Evolutionary conservation across 306 rosid genomes (phyloP).

Genomic region (Prunus mongolica): DNA sequence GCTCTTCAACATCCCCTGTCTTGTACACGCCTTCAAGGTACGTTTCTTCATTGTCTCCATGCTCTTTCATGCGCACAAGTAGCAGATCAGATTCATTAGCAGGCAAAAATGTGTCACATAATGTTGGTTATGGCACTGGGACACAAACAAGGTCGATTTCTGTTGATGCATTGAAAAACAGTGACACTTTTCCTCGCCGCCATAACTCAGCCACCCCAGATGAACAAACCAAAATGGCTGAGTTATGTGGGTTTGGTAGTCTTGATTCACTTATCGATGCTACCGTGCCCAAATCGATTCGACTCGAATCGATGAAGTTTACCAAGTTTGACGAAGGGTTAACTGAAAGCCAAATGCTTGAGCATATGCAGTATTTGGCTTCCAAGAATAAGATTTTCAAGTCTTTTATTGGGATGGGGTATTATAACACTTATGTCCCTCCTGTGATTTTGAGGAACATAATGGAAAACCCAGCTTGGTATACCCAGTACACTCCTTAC

Average conservation of each 20-base stretch:
- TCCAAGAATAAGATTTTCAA: slow-evolving; percentile 77
- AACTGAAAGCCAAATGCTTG: slow-evolving; percentile 87
- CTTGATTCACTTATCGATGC: slow-evolving; percentile 80
- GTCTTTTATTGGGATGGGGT: slow-evolving; percentile 90
- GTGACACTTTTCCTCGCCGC: slow-evolving; percentile 90
- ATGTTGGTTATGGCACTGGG: slow-evolving; percentile 28
- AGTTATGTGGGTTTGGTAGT: slow-evolving; percentile 46
- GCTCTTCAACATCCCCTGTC: slow-evolving; percentile 44
- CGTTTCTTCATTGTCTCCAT: slow-evolving; percentile 62
- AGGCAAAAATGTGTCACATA: slow-evolving; percentile 25
- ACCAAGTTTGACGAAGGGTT: slow-evolving; percentile 76
- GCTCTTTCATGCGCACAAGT: slow-evolving; percentile 35
- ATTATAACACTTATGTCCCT: slow-evolving; percentile 86
- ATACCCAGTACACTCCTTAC: slow-evolving; percentile 96
- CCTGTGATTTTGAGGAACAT: slow-evolving; percentile 94
- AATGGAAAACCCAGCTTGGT: slow-evolving; percentile 99
- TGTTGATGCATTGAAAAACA: slow-evolving; percentile 73
- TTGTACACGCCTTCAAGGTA: slow-evolving; percentile 60
- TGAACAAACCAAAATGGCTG: slow-evolving; percentile 79
- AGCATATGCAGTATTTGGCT: slow-evolving; percentile 77
- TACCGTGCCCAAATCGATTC: slow-evolving; percentile 88
- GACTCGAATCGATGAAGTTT: slow-evolving; percentile 64
- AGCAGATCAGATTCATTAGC: slow-evolving; percentile 35
- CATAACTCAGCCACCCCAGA: slow-evolving; percentile 94
- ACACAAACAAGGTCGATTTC: slow-evolving; percentile 73